phyloP scores from a whole-genome alignment of 2,329 filamentous ascomycete genomes.

The Hypomyces rosellus region DNA sequence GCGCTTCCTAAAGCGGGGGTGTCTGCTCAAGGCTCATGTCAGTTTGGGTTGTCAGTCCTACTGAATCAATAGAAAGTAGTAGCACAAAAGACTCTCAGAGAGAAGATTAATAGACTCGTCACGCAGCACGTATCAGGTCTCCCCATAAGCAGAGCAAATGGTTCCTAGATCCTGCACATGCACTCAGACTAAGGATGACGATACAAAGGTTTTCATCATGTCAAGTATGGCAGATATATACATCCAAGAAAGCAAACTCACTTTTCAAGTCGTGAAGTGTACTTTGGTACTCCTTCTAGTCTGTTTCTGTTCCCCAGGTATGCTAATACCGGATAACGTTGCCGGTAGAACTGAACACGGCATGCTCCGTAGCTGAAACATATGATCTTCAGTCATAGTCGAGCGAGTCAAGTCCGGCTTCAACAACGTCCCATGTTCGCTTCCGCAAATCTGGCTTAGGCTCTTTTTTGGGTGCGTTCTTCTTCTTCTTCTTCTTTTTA shows the following conservation, averaged over 20 bases:
- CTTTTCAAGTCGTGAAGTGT: background rate
- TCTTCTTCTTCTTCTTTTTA: constrained; percentile 30
- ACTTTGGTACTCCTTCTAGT: background rate
- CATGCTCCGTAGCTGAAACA: background rate
- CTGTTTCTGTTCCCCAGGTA: too few relatives aligned
- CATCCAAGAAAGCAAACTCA: too few relatives aligned
- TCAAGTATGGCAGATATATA: constrained; percentile 1
- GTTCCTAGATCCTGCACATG: constrained; percentile 26
- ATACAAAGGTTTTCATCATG: constrained; percentile 84
- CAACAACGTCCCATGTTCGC: constrained; percentile 61
- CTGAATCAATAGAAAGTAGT: too few relatives aligned
- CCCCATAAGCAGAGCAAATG: constrained; percentile 24
- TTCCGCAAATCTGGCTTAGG: constrained; percentile 58
- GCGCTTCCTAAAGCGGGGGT: too few relatives aligned
- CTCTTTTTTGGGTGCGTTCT: constrained; percentile 34
- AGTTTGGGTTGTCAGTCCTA: too few relatives aligned
- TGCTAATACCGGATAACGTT: too few relatives aligned
- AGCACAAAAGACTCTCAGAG: constrained; percentile 34
- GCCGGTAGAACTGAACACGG: too few relatives aligned
- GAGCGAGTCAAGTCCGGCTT: constrained; percentile 51
- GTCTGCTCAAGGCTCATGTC: too few relatives aligned
- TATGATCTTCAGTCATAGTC: constrained; percentile 48
- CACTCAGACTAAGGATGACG: constrained; percentile 94
- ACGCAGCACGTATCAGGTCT: constrained; percentile 31
- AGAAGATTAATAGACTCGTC: constrained; percentile 50